phyloP scores from a whole-genome alignment of 305 asterid genomes.

The Fraxinus paxiana region DNA sequence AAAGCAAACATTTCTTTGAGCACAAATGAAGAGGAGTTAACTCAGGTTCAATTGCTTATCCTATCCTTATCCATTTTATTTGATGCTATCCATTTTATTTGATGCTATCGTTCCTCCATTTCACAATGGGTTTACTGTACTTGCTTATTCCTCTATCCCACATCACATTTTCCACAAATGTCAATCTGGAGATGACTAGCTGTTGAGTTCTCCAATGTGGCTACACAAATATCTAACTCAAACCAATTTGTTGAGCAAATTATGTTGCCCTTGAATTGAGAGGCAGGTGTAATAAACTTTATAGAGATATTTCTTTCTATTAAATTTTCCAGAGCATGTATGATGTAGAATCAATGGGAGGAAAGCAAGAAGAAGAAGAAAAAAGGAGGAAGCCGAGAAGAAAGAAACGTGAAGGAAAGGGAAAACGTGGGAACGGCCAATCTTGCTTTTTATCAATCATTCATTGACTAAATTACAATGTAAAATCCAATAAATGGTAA shows the following conservation, averaged over 20 bases:
- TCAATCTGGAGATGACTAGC: neutral
- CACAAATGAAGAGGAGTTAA: conserved; percentile 52
- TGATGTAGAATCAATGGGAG: no score
- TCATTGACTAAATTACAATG: no score
- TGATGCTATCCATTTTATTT: neutral
- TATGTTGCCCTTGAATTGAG: neutral
- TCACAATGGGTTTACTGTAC: neutral
- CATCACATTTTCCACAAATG: neutral
- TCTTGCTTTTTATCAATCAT: no score
- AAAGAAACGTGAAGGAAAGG: no score
- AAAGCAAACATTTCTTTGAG: conserved; percentile 39
- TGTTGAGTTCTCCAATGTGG: neutral
- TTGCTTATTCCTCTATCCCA: neutral
- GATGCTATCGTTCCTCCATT: neutral
- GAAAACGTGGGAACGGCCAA: no score
- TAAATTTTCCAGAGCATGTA: neutral
- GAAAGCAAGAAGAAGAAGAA: no score
- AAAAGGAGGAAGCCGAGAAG: no score
- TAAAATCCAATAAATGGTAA: no score
- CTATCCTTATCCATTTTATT: neutral
- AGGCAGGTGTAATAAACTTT: neutral
- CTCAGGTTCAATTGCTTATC: conserved; percentile 27
- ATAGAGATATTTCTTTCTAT: neutral
- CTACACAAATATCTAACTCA: neutral
- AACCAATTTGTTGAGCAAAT: neutral